phyloP scores from a whole-genome alignment of 1,284 basidiomycete genomes.

The Ganoderma boninense region DNA sequence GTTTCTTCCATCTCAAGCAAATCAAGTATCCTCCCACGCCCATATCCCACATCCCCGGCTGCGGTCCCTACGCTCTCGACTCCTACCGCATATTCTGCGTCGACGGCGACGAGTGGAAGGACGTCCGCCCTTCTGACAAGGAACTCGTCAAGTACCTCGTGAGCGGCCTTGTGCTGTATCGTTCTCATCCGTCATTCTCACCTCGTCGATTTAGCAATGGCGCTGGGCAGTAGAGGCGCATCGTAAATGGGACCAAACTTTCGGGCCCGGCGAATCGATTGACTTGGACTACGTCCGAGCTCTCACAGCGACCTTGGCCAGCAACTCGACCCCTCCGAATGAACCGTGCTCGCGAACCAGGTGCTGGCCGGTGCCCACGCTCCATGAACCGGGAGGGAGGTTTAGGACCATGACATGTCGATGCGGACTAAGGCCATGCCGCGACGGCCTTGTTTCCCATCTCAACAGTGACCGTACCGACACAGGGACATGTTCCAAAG shows the following conservation, averaged over 20 bases:
- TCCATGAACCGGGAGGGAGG: not conserved
- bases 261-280: slow-evolving; percentile 47
- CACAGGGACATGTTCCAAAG: too few relatives aligned
- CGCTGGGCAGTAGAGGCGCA: slow-evolving; percentile 64
- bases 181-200: not conserved
- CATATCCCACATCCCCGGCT: slow-evolving; percentile 63
- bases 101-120: slow-evolving; percentile 58
- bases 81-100: slow-evolving; percentile 73
- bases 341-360: not conserved
- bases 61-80: slow-evolving; percentile 70
- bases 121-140: slow-evolving; percentile 66
- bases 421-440: too few relatives aligned
- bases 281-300: slow-evolving; percentile 31
- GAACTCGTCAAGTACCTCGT: slow-evolving; percentile 68
- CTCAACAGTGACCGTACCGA: too few relatives aligned
- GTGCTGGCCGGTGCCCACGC: not conserved
- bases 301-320: slow-evolving; percentile 10
- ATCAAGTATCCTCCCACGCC: slow-evolving; percentile 52
- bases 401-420: not conserved
- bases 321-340: slow-evolving; percentile 5
- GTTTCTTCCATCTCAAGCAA: not conserved
- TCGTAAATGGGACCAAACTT: slow-evolving; percentile 55
- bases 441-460: too few relatives aligned
- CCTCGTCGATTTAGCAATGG: slow-evolving; percentile 54
- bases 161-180: slow-evolving; percentile 30